phyloP scores from a whole-genome alignment of 257 asterid species.

The Hygrophila difformis region DNA sequence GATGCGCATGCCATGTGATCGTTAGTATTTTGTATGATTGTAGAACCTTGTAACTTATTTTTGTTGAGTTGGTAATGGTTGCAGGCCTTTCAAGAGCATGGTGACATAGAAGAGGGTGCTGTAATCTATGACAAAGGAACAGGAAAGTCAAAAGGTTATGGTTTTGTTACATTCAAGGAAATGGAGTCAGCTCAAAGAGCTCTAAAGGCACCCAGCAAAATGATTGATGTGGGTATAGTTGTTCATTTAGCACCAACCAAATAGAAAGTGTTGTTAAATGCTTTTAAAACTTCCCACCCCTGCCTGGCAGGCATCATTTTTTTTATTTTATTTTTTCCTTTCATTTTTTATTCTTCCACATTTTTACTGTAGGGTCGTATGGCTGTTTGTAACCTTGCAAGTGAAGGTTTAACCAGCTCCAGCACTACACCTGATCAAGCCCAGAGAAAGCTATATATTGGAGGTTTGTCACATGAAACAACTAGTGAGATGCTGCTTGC shows the following conservation, averaged over 20 bases:
- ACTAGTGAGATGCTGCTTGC: slow-evolving; percentile 66
- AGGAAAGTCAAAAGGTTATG: slow-evolving; percentile 78
- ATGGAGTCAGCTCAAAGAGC: slow-evolving; percentile 78
- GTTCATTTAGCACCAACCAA: not conserved
- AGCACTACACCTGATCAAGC: slow-evolving; percentile 51
- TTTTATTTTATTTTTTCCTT: not conserved
- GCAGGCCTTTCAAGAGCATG: slow-evolving; percentile 80
- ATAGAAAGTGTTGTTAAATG: too few relatives aligned
- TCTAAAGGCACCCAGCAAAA: slow-evolving; percentile 60
- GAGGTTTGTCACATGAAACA: slow-evolving; percentile 73
- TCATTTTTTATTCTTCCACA: slow-evolving; percentile 3
- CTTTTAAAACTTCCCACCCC: not conserved
- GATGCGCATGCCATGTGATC: slow-evolving; percentile 6
- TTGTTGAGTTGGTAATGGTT: slow-evolving; percentile 17
- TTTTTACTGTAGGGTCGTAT: slow-evolving; percentile 63
- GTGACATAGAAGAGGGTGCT: slow-evolving; percentile 83
- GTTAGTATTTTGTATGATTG: slow-evolving; percentile 1
- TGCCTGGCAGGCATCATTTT: not conserved
- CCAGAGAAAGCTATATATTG: slow-evolving; percentile 75
- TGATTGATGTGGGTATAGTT: slow-evolving; percentile 55
- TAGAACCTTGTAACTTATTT: slow-evolving; percentile 8
- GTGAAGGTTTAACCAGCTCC: slow-evolving; percentile 51
- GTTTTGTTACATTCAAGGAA: slow-evolving; percentile 61
- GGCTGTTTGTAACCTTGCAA: slow-evolving; percentile 86
- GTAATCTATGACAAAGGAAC: slow-evolving; percentile 61